Conservation (phyloP, 2,329 filamentous ascomycete genomes). For the Penicillium sp. region DNA sequence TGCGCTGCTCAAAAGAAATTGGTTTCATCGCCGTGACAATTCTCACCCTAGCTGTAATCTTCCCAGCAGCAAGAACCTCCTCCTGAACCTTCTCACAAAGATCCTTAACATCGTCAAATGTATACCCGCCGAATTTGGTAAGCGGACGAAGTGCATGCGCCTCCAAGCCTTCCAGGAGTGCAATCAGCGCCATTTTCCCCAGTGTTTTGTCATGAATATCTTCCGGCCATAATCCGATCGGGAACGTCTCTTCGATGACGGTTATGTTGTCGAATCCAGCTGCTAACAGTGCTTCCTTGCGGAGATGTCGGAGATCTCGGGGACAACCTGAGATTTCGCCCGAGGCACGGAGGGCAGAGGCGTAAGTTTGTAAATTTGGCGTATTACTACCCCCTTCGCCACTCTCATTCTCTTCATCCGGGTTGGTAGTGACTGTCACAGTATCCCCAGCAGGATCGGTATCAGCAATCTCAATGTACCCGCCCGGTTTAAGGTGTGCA, state of each 20-base stretch:
- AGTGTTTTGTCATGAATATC: constrained; percentile 36
- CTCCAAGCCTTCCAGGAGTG: constrained; percentile 42
- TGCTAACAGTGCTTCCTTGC: constrained; percentile 38
- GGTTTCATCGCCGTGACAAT: constrained; percentile 35
- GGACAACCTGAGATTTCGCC: constrained; percentile 43
- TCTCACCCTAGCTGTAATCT: constrained; percentile 26
- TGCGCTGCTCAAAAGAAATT: constrained; percentile 15
- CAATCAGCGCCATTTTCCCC: constrained; percentile 46
- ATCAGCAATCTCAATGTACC: constrained; percentile 51
- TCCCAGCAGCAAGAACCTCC: constrained; percentile 34
- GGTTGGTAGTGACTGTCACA: constrained; percentile 12
- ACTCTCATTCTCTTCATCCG: not conserved
- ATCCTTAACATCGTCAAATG: constrained; percentile 33
- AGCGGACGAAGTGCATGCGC: constrained; percentile 38
- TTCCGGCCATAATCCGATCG: constrained; percentile 40
- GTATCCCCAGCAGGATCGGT: constrained; percentile 32
- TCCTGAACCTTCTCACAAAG: constrained; percentile 40
- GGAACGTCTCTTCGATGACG: constrained; percentile 39
- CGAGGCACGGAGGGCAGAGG: constrained; percentile 38
- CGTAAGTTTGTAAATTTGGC: constrained; percentile 37
- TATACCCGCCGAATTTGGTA: constrained; percentile 37
- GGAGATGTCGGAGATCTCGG: constrained; percentile 46
- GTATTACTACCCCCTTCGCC: constrained; percentile 2
- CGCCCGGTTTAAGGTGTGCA: constrained; percentile 47
- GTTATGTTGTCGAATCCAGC: constrained; percentile 48